Base-by-base conservation (phyloP, 1,284 basidiomycete genomes). In the Ceratorhiza oryzae-sativae region DNA sequence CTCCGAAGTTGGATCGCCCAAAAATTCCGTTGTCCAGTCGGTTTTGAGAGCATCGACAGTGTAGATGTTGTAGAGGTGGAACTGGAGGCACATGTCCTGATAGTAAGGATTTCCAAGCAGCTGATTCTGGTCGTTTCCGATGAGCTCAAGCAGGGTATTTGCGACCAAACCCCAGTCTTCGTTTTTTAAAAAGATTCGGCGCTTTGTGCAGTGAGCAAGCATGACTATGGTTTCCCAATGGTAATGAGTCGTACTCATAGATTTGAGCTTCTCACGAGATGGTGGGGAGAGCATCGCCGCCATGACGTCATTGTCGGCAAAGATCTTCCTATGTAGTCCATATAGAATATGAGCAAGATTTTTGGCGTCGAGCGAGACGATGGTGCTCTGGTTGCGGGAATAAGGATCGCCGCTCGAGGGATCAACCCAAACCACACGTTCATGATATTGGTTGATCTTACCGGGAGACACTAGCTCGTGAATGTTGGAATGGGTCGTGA, bases 61-160 rank as follows among this genome's bases (percentile, higher is more conserved):
- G 18, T 48, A 34, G 1, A 71, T 27, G 10, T 34, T 36, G 27
- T 30, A 20, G 12, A 61, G 58, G 25, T 71, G 58, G 15, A 61
- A 34, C 25, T 71, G 58, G 23, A 61, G 32, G 18, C 58, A 61
- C 0, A 60, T 20, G 27, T 71, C 58, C 10, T 60, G 68, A 25
- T 49, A 71, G 15, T 60, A 39, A 25, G 23, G 23, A 3, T 2
- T 41, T 36, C 23, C 63, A 18, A 41, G 8, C 2, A 67, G 53
- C 2, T 20, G 12, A 10, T 5, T 15, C 2, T 8, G 3, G 49
- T 55, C 46, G 12, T 13, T 15, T 25, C 41, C 20, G 2, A 41
- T 6, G 10, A 53, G 30, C 12, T 53, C 48, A 3, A 53, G 25
- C 15, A 67, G 18, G 3, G 25, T 1, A 15, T n/a, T 12, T 18